Evolutionary conservation across 2,329 filamentous ascomycete species (phyloP).

Genomic region (Alternaria rosae): DNA sequence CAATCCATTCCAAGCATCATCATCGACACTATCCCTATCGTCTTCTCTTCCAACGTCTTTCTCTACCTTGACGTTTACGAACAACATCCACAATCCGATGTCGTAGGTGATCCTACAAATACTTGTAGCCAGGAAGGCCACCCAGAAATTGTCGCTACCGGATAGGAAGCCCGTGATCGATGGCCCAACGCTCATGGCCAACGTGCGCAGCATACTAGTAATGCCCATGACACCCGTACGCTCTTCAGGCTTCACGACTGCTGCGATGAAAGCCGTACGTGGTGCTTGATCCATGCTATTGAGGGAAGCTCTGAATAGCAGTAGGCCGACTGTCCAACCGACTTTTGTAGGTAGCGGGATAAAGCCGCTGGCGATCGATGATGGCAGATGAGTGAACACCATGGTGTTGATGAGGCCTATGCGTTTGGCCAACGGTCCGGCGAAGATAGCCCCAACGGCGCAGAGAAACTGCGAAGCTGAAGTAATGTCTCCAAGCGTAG

Average conservation of each 20-base stretch:
- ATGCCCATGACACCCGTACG: constrained; percentile 76
- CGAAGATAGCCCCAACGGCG: constrained; percentile 63
- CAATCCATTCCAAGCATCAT: constrained; percentile 40
- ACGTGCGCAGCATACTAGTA: constrained; percentile 66
- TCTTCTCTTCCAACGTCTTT: constrained; percentile 25
- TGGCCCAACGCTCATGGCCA: constrained; percentile 61
- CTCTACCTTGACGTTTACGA: constrained; percentile 46
- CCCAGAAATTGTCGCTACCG: constrained; percentile 45
- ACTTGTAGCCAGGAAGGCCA: constrained; percentile 49
- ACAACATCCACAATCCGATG: constrained; percentile 48
- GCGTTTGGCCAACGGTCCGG: constrained; percentile 64
- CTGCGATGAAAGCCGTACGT: constrained; percentile 70
- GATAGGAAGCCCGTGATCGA: constrained; percentile 48
- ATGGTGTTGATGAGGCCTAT: constrained; percentile 69
- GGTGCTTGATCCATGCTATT: constrained; percentile 76
- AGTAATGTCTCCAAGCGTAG: constrained; percentile 68
- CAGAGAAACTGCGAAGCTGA: constrained; percentile 57
- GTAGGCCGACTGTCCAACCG: constrained; percentile 61
- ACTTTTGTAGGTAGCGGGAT: constrained; percentile 65
- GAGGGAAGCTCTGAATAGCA: constrained; percentile 67
- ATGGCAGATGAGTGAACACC: constrained; percentile 62
- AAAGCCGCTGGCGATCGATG: constrained; percentile 62
- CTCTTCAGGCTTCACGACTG: constrained; percentile 70
- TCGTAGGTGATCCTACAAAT: constrained; percentile 48
- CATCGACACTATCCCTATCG: constrained; percentile 32